phyloP scores from a whole-genome alignment of 176 grass and related monocot species.

The Sorghum bicolor region Sorghum_bicolor_NCBIv3 NC_012873.2:14162001-14162500 shows the following conservation, averaged over 20 bases:
- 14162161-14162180: conserved; percentile 5
- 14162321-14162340: background rate
- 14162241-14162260: conserved; percentile 7
- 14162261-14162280: background rate
- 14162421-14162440: background rate
- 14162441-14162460: background rate
- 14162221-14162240: background rate
- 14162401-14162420: too few relatives aligned
- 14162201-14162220: conserved; percentile 34
- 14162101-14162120: background rate
- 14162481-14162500: background rate
- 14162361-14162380: too few relatives aligned
- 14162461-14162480: background rate
- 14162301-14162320: background rate
- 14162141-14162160: background rate
- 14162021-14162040: conserved; percentile 7
- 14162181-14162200: conserved; percentile 22
- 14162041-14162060: conserved; percentile 1
- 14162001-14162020: background rate
- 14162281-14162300: background rate
- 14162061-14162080: background rate
- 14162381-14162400: too few relatives aligned
- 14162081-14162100: background rate
- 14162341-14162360: background rate
- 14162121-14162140: conserved; percentile 6